These are phyloP conservation scores for Parvularia atlantis DNA, from an alignment of 78 protist genomes.

Conservation along the genomic window DNA sequence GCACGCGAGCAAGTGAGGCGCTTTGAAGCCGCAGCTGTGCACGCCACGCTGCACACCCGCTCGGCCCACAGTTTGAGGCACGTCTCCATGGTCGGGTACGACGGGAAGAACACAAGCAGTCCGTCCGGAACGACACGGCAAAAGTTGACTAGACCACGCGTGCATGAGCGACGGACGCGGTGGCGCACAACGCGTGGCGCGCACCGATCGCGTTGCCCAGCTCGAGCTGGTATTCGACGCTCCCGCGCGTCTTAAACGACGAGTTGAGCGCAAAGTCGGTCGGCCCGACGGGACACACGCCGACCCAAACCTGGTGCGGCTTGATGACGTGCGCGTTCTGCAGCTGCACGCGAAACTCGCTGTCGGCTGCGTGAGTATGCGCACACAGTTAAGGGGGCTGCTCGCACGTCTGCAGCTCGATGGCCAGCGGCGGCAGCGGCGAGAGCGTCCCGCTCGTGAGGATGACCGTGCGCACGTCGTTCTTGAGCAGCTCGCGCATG, in stretches of 20 bases:
- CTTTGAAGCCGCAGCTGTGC: too few species aligned
- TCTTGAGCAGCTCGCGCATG: not conserved
- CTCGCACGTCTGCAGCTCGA: not conserved
- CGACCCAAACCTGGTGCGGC: constrained; percentile 40
- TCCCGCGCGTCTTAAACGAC: constrained; percentile 26
- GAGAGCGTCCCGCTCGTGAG: constrained; percentile 95
- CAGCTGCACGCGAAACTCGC: constrained; percentile 28
- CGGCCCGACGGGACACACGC: constrained; percentile 34
- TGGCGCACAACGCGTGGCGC: too few species aligned
- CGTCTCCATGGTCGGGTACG: constrained; percentile 49
- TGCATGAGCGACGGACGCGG: too few species aligned
- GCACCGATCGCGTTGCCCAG: constrained; percentile 57
- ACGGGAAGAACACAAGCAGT: constrained; percentile 92
- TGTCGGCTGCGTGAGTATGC: too few species aligned
- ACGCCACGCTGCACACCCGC: too few species aligned
- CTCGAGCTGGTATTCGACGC: constrained; percentile 38
- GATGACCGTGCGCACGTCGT: constrained; percentile 37
- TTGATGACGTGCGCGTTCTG: constrained; percentile 68
- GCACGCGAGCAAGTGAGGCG: too few species aligned
- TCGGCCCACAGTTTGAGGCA: constrained; percentile 38
- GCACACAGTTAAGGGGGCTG: constrained; percentile 36
- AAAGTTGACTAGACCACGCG: too few species aligned
- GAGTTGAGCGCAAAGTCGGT: constrained; percentile 23
- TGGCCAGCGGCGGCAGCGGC: constrained; percentile 67
- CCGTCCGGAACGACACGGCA: constrained; percentile 80